These are phyloP conservation scores for Chiua virens DNA, from an alignment of 768 basidiomycete species.

Conservation along the genomic window DNA sequence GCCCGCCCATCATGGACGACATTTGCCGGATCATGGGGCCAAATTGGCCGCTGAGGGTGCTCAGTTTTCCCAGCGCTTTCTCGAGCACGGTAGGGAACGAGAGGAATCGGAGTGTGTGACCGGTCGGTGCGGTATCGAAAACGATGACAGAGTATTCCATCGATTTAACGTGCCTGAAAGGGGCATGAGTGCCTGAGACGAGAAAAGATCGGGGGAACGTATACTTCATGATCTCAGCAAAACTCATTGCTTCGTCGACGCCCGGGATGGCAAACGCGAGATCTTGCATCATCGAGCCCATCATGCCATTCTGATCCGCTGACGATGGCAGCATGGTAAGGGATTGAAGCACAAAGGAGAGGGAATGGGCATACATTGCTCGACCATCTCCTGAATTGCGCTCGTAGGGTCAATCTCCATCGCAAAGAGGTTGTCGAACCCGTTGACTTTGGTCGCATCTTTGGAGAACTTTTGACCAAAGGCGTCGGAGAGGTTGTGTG, in stretches of 20 bases:
- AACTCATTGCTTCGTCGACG: constrained; percentile 99
- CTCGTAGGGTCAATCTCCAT: constrained; percentile 99
- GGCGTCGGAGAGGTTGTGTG: constrained; percentile 97
- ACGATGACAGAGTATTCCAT: constrained; percentile 99
- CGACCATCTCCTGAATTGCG: constrained; percentile 98
- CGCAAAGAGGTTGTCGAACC: constrained; percentile 93
- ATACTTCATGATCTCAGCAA: constrained; percentile 99
- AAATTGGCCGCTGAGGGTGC: constrained; percentile 89
- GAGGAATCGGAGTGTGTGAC: constrained; percentile 96
- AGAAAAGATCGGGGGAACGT: background rate
- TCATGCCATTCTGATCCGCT: constrained; percentile 91
- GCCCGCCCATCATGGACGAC: constrained; percentile 95
- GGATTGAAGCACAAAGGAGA: background rate
- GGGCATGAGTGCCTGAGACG: background rate
- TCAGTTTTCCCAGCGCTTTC: constrained; percentile 94
- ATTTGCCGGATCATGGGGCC: constrained; percentile 97
- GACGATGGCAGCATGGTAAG: constrained; percentile 1
- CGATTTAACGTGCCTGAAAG: constrained; percentile 90
- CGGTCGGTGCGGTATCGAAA: constrained; percentile 98
- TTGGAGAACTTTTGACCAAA: constrained; percentile 99
- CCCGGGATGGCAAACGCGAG: constrained; percentile 98
- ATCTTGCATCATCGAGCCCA: constrained; percentile 99
- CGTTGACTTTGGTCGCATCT: constrained; percentile 97
- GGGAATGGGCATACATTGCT: constrained; percentile 65
- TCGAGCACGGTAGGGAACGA: constrained; percentile 99